A percentile compares a stretch with the other conserved stretches of the same genome.
phyloP scores from a whole-genome alignment of 2,329 filamentous ascomycete genomes.

The Pseudogymnoascus sp. region DNA sequence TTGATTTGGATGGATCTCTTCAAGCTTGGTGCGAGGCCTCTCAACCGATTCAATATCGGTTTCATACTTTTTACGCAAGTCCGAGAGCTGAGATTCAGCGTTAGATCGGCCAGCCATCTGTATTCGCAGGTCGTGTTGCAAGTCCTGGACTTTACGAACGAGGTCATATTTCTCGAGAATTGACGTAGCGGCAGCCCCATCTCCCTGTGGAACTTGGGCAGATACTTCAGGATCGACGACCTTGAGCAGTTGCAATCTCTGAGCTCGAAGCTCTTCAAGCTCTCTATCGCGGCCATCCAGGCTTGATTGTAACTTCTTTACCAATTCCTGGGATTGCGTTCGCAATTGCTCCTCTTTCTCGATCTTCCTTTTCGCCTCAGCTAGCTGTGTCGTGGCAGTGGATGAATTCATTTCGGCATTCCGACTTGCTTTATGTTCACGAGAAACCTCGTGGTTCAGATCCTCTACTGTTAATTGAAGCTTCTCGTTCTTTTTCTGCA shows the following conservation, averaged over 20 bases:
- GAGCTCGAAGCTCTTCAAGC: conserved; percentile 67
- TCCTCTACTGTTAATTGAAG: conserved; percentile 82
- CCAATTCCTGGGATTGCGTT: conserved; percentile 75
- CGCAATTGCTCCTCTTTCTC: conserved; percentile 85
- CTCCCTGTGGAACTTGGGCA: conserved; percentile 42
- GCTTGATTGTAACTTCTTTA: conserved; percentile 68
- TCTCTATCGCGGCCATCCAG: conserved; percentile 76
- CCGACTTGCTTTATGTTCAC: conserved; percentile 81
- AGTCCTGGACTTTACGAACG: conserved; percentile 74
- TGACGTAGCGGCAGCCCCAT: conserved; percentile 42
- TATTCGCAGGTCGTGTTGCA: conserved; percentile 80
- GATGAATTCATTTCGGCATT: conserved; percentile 86
- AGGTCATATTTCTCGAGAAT: conserved; percentile 69
- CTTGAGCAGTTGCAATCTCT: conserved; percentile 75
- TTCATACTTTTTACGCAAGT: conserved; percentile 65
- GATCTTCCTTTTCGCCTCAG: conserved; percentile 79
- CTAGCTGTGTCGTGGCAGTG: conserved; percentile 70
- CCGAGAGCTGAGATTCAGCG: conserved; percentile 74
- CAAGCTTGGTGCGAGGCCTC: conserved; percentile 63
- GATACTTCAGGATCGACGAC: conserved; percentile 68
- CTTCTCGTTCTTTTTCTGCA: conserved; percentile 94
- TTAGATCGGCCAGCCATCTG: conserved; percentile 73
- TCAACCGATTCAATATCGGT: conserved; percentile 59
- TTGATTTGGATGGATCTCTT: conserved; percentile 83
- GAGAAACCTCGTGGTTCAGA: conserved; percentile 80